A percentile compares a stretch with the other conserved stretches of the same genome.
Evolutionary conservation across 1,284 basidiomycete genomes (phyloP).

Genomic region (Schizopora paradoxa): DNA sequence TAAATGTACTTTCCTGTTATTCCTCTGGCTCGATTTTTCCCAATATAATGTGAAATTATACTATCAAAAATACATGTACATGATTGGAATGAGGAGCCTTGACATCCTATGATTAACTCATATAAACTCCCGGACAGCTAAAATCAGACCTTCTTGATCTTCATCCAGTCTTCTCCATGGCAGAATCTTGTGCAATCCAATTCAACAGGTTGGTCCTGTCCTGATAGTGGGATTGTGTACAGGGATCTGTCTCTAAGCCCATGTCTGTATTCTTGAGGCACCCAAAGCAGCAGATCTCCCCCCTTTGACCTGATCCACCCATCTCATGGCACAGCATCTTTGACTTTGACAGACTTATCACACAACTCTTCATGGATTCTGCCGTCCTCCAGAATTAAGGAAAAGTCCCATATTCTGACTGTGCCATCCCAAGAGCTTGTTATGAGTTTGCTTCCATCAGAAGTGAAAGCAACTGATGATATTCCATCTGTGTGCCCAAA

Average conservation of each 20-base stretch:
- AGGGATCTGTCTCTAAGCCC: background rate
- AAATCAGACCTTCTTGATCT: too few species aligned
- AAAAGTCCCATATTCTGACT: background rate
- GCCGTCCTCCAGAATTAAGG: background rate
- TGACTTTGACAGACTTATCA: background rate
- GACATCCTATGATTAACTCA: too few species aligned
- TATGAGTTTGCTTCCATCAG: background rate
- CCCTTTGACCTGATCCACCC: conserved; percentile 1
- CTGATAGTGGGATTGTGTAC: background rate
- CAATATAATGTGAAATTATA: too few species aligned
- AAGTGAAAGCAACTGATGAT: background rate
- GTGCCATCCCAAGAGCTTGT: background rate
- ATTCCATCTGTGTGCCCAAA: too few species aligned
- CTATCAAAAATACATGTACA: too few species aligned
- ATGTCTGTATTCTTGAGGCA: conserved; percentile 1
- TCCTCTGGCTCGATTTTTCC: too few species aligned
- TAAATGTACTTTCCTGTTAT: too few species aligned
- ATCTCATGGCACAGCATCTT: background rate
- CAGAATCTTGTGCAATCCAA: background rate
- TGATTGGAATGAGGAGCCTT: too few species aligned
- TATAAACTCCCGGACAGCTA: too few species aligned
- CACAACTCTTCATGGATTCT: background rate
- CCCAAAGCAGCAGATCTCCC: conserved; percentile 3
- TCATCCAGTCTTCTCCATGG: background rate
- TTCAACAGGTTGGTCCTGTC: background rate